A percentile compares a stretch with the other conserved stretches of the same genome.
phyloP scores from a whole-genome alignment of 2,329 filamentous ascomycete species.

The Cordyceps cateniannulata region DNA sequence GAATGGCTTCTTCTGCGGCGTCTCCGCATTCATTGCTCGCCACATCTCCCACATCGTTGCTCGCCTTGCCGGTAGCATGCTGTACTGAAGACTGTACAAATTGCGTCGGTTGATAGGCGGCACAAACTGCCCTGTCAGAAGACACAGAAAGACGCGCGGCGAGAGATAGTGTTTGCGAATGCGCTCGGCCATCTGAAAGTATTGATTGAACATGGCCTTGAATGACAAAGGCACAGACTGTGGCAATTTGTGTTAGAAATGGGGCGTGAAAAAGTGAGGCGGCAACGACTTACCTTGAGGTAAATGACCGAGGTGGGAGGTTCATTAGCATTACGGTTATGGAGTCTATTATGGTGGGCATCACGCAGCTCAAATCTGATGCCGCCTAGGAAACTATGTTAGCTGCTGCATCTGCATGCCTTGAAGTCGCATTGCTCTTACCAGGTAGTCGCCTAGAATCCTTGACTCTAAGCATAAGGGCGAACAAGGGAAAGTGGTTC shows the following conservation, averaged over 20 bases:
- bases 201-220: slow-evolving; percentile 93
- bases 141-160: slow-evolving; percentile 77
- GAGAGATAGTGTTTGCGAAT: slow-evolving; percentile 95
- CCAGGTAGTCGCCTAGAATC: slow-evolving; percentile 85
- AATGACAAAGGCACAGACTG: slow-evolving; percentile 85
- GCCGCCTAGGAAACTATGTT: slow-evolving; percentile 36
- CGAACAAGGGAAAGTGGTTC: slow-evolving; percentile 97
- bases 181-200: slow-evolving; percentile 87
- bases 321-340: slow-evolving; percentile 34
- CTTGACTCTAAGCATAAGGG: slow-evolving; percentile 91
- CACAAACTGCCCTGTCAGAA: slow-evolving; percentile 85
- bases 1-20: slow-evolving; percentile 38
- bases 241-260: neutral
- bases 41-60: slow-evolving; percentile 83
- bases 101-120: slow-evolving; percentile 93
- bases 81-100: slow-evolving; percentile 94
- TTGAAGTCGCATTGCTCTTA: slow-evolving; percentile 27
- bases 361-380: slow-evolving; percentile 87
- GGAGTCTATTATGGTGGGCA: slow-evolving; percentile 47
- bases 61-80: slow-evolving; percentile 82
- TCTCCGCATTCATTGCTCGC: slow-evolving; percentile 55
- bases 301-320: slow-evolving; percentile 75
- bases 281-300: slow-evolving; percentile 59
- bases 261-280: neutral
- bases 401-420: neutral